Base-by-base conservation (phyloP, 805 yeast genomes). In the Wickerhamiella kurtzmanii region DNA sequence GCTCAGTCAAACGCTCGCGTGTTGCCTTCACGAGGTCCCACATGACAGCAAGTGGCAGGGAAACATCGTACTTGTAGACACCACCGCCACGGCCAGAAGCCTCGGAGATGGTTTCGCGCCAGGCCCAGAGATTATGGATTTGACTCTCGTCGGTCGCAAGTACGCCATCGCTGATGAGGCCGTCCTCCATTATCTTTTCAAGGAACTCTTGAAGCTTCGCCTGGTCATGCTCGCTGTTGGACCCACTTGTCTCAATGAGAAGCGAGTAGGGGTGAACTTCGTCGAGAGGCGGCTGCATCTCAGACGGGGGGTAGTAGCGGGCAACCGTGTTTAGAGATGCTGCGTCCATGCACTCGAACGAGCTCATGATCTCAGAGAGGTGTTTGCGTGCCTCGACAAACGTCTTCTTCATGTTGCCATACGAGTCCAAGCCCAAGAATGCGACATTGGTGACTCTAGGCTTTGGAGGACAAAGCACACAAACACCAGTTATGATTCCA, bases 61-160 rank as follows among this genome's bases (percentile, higher is more conserved):
- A 87, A 36, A 92, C 96, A 58, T 92, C 98, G 61, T 92, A 92
- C 68, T 92, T 92, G 71, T 89, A 92, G 45, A 89, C 96, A 56
- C 97, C 98, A 45, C 98, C 97, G 35, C 72, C 78, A 50, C 75
- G 72, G 44, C 83, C 81, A 4, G 84, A 73, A 4, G 95, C 88
- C 67, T 92, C 98, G 37, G 96, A 86, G 52, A 89, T 77, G 52
- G 81, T 74, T 66, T 92, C 98, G 68, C 98, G 79, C 97, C 97
- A 92, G 32, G 79, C 69, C 98, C 98, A 92, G 56, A 92, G 72
- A 47, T 77, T 78, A 50, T 71, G 72, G 50, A 84, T 66, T 65
- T 92, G 97, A 1, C 92, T 72, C 66, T 85, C 96, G 63, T 88
- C 96, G 64, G 87, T 95, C 5, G 98, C 95, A 53, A 92, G 82